Evolutionary conservation across 768 basidiomycete genomes (phyloP), one percentile per base, ranked within the genome.

Genomic region (Tricholoma saponaceum): DNA sequence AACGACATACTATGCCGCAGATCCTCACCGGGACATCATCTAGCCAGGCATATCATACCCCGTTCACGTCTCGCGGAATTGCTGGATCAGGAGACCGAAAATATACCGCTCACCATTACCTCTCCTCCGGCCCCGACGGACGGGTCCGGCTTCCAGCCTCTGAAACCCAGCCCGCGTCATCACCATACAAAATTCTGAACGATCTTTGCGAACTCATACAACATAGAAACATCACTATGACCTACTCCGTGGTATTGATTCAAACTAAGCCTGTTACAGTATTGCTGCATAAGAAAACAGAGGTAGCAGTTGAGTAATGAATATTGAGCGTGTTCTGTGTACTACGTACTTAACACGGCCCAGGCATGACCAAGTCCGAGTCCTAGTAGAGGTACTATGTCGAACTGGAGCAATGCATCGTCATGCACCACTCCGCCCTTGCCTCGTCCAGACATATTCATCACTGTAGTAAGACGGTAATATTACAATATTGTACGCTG

Each of bases 61-160:
- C 69, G 59, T 18, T 66, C 65, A 43, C 59, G 64, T 37, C 62
- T 71, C 16, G 62, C 63, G 6, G 62, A 67, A 20, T 60, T 71
- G 18, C 25, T 67, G 30, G 64, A 65, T 52, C 23, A 32, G 13
- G 63, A 61, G 51, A 51, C 12, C 16, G 37, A 54, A 13, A 26
- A 57, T 33, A 13, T 35, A 32, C 32, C 22, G 5, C 50, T 16
- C 20, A 22, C 32, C 16, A 23, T 33, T 1, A 35, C 20, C 10
- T n/a, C 39, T 10, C 30, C 33, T 26, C 26, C 46, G 35, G 52
- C 14, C 7, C 30, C 41, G n/a, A 23, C 28, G n/a, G 28, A 56
- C 5, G 4, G 43, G 7, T 28, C 41, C 3, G 14, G 51, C 7
- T 62, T 64, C 18, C 16, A 56, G 37, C 54, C 63, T n/a, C 52